phyloP scores from a whole-genome alignment of 2,329 filamentous ascomycete genomes.

The Beauveria sp. region DNA sequence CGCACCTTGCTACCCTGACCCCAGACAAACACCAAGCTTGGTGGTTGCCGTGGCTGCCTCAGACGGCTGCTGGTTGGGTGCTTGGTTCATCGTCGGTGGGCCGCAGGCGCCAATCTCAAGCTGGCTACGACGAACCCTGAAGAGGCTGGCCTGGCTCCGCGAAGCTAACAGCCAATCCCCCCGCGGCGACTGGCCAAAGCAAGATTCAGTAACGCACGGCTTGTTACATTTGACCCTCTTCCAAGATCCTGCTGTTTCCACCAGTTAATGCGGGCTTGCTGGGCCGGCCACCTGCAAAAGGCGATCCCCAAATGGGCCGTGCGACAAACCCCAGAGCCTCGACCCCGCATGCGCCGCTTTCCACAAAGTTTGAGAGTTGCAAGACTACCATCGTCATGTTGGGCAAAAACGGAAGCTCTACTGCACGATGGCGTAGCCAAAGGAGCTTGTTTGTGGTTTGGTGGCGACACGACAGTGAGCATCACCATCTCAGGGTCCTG shows the following conservation, averaged over 20 bases:
- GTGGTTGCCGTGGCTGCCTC: not conserved
- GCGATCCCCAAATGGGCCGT: constrained; percentile 2
- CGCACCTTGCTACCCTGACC: not conserved
- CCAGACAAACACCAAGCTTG: not conserved
- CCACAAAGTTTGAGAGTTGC: not conserved
- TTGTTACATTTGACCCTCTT: constrained; percentile 13
- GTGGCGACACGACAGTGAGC: not conserved
- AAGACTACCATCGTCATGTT: not conserved
- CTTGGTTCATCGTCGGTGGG: not conserved
- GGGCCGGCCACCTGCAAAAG: not conserved
- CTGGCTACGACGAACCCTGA: constrained; percentile 4
- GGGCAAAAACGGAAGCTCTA: not conserved
- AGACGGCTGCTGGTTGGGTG: constrained; percentile 4
- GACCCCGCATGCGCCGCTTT: not conserved
- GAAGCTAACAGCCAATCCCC: not conserved
- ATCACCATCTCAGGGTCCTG: constrained; percentile 10
- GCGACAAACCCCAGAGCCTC: constrained; percentile 7
- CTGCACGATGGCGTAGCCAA: constrained; percentile 9
- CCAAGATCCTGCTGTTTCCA: not conserved
- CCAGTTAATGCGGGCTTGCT: not conserved
- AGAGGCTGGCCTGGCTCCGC: not conserved
- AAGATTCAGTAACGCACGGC: not conserved
- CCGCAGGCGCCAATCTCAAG: constrained; percentile 4
- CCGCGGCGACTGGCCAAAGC: not conserved
- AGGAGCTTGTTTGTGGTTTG: not conserved